Conservation (phyloP, 306 rosid species). For the Leucaena leucocephala region DNA sequence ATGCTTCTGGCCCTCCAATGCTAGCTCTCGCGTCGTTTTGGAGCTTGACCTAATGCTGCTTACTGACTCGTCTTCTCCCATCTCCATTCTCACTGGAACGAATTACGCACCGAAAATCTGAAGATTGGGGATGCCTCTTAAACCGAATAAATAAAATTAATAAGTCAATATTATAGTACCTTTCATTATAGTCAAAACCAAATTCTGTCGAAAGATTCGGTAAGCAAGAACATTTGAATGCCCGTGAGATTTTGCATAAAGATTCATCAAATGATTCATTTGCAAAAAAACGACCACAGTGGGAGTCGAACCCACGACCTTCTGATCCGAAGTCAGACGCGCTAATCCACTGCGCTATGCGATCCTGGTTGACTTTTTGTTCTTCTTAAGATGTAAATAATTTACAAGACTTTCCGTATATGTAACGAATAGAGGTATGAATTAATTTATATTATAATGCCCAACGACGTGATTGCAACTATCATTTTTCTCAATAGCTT, state of each 20-base stretch:
- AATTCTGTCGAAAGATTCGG: no score
- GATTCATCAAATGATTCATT: no score
- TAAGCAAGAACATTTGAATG: no score
- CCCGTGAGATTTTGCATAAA: no score
- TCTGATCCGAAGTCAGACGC: constrained; percentile 37
- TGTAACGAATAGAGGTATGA: neutral
- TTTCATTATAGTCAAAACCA: no score
- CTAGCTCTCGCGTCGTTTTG: constrained; percentile 69
- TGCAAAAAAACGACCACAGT: constrained; percentile 1
- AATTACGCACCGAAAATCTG: neutral
- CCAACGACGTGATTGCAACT: no score
- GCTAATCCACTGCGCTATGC: constrained; percentile 36
- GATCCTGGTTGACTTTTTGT: accelerated
- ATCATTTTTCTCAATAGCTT: neutral
- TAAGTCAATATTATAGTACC: no score
- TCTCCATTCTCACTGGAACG: constrained; percentile 20
- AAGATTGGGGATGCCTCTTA: neutral
- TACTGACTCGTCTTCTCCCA: constrained; percentile 53
- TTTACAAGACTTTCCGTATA: no score
- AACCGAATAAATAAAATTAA: no score
- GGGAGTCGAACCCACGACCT: constrained; percentile 33
- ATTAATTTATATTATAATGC: neutral
- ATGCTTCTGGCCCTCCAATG: constrained; percentile 77
- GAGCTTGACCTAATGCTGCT: constrained; percentile 34
- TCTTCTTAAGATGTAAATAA: no score